A percentile compares a stretch with the other conserved stretches of the same genome.
phyloP scores from a whole-genome alignment of 768 basidiomycete species.

The Leccinum uliginosum region DNA sequence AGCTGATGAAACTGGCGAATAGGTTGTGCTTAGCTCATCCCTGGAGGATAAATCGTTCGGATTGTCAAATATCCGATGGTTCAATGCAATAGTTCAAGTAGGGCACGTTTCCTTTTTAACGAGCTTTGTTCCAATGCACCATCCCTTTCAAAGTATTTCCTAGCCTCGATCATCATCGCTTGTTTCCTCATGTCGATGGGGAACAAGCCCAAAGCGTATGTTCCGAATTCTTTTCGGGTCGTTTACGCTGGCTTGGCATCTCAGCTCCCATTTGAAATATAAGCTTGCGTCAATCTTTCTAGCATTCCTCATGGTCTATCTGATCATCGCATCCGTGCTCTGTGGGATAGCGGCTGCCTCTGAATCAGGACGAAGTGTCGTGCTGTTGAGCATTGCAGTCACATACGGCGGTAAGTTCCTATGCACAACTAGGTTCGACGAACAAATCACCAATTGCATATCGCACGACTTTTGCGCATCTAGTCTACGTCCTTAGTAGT shows the following conservation, averaged over 20 bases:
- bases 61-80: slow-evolving; percentile 58
- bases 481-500: slow-evolving; percentile 73
- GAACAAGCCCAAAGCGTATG: slow-evolving; percentile 81
- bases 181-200: slow-evolving; percentile 96
- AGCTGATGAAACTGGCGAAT: slow-evolving; percentile 1
- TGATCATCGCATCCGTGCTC: slow-evolving; percentile 76
- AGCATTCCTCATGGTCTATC: slow-evolving; percentile 75
- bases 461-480: neutral
- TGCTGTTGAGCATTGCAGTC: slow-evolving; percentile 81
- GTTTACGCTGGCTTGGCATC: slow-evolving; percentile 2
- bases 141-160: slow-evolving; percentile 56
- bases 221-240: neutral
- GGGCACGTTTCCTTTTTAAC: neutral
- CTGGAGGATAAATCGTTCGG: slow-evolving; percentile 71
- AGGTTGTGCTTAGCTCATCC: slow-evolving; percentile 87
- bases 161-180: slow-evolving; percentile 81
- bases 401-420: slow-evolving; percentile 68
- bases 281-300: slow-evolving; percentile 70
- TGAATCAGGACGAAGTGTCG: slow-evolving; percentile 62
- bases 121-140: slow-evolving; percentile 1
- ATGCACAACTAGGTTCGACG: neutral
- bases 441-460: neutral
- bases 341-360: slow-evolving; percentile 71
- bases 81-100: slow-evolving; percentile 77
- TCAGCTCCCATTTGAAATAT: slow-evolving; percentile 57